Evolutionary conservation across 257 asterid genomes (phyloP).

Genomic region (Prunella vulgaris): DNA sequence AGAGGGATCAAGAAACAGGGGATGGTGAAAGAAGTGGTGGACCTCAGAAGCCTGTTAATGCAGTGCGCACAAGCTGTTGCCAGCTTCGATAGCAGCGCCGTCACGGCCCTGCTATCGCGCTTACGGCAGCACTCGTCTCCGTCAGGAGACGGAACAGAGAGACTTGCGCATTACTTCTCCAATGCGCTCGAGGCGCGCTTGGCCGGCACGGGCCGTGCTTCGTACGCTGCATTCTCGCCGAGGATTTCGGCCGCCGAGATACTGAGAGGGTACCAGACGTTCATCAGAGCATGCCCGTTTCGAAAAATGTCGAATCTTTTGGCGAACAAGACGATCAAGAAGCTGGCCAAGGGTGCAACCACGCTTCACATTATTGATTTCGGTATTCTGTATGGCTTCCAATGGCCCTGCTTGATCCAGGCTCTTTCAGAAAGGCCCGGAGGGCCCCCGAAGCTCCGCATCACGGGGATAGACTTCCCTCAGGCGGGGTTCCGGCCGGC

Average conservation of each 20-base stretch:
- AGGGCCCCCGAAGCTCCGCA: conserved; percentile 51
- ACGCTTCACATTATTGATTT: conserved; percentile 44
- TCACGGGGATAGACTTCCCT: conserved; percentile 56
- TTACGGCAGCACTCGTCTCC: conserved; percentile 47
- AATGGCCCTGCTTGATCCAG: conserved; percentile 55
- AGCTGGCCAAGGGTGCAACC: conserved; percentile 21
- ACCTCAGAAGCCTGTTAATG: conserved; percentile 32
- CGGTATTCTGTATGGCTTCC: conserved; percentile 51
- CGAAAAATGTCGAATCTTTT: conserved; percentile 34
- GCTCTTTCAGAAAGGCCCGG: conserved; percentile 33
- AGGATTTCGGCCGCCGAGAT: conserved; percentile 40
- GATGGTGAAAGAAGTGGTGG: conserved; percentile 34
- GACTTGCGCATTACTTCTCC: conserved; percentile 45
- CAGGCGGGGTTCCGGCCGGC: conserved; percentile 54
- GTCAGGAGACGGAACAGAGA: conserved; percentile 39
- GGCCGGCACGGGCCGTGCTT: conserved; percentile 36
- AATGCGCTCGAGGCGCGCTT: conserved; percentile 50
- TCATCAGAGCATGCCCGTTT: conserved; percentile 42
- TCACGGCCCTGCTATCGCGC: conserved; percentile 19
- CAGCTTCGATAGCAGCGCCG: conserved; percentile 25
- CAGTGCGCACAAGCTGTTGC: conserved; percentile 53
- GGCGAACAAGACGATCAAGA: conserved; percentile 40
- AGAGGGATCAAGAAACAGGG: conserved; percentile 28
- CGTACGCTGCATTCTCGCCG: conserved; percentile 7
- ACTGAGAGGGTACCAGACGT: conserved; percentile 40